Evolutionary conservation across 2,329 filamentous ascomycete species (phyloP), one percentile per base, ranked within the genome.

Genomic region (Aquanectria penicillioides): DNA sequence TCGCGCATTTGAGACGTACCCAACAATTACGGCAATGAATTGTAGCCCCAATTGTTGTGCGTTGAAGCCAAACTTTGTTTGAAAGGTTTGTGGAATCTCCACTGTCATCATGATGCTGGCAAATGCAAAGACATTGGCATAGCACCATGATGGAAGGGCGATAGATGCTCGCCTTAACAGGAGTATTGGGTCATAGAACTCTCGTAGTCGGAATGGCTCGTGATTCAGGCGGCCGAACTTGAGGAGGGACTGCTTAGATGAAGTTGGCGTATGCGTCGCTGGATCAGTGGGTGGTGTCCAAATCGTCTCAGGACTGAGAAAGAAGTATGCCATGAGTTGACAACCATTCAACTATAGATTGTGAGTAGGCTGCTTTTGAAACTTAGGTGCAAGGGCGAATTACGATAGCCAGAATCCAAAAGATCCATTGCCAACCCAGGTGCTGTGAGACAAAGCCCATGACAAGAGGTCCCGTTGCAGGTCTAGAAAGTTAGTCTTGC

Each of bases 1-100:
- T n/a, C n/a, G n/a, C n/a, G n/a, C n/a, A n/a, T n/a, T n/a, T n/a
- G n/a, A n/a, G n/a, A n/a, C n/a, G n/a, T n/a, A n/a, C n/a, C 86
- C 85, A 25, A 87, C 76, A 46, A 88, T 83, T 41, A 87, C 74
- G 3, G 80, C 79, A 6, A 87, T 72, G 63, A 84, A 85, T 56
- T 88, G 84, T 2, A 88, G 77, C 0, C 86, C 86, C 6, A 87
- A 75, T 57, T 87, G 80, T 68, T 88, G 79, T 0, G 82, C 71
- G 65, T 84, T 83, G 73, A 88, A 81, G 8, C 78, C 78, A 56
- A 86, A 89, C 57, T 82, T 83, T 28, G 77, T 71, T 5, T 79
- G 76, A 60, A 86, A 84, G 2, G 88, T 76, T 56, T 86, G 83
- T 1, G 85, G 86, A 4, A 88, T 83, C 63, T 88, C 85, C 23